Base-by-base conservation (phyloP, 805 yeast species). In the Pichia ethanolica region DNA sequence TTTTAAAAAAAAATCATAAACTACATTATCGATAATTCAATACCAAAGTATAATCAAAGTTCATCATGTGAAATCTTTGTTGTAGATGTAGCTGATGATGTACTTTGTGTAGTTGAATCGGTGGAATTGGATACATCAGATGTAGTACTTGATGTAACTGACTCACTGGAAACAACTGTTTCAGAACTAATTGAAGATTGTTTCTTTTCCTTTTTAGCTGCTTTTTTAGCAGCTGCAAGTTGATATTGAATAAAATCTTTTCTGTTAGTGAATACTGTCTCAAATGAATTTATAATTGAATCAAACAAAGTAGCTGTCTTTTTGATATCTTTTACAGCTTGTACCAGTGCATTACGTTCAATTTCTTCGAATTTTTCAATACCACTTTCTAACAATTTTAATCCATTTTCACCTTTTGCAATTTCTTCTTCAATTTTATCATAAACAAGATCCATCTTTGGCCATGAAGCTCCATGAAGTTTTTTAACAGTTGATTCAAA, bases 401-500 rank as follows among this genome's bases (percentile, higher is more conserved):
- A 6, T 9, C 32, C 32, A 7, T 13, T 7, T 9, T 33, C 33
- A 8, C 33, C 11, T 7, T 4, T 7, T 4, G 12, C 28, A 7
- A 33, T 7, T 33, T 7, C 38, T n/a, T 25, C 12, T 20, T 43
- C 45, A 13, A 43, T 35, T 14, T 43, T 32, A 12, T 60, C 56
- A 28, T 62, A 41, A 47, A 10, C 71, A 72, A 42, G 79, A 60
- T 52, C 75, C 71, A 35, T 68, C 66, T 51, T 73, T 5, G 51
- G 51, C 40, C 41, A 48, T 8, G 35, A 14, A 7, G 42, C 28
- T 12, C 49, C 46, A 33, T 42, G 26, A 7, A 44, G 12, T 34
- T 48, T 48, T 7, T 28, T 13, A 14, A 39, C 12, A 27, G 78
- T 82, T 47, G 72, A 71, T 35, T 75, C 78, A 52, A 75, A 79